Percentiles rank a stretch among this genome's conserved stretches.
Conservation (phyloP, 2,329 filamentous ascomycete species). For the Curvularia lunata region DNA sequence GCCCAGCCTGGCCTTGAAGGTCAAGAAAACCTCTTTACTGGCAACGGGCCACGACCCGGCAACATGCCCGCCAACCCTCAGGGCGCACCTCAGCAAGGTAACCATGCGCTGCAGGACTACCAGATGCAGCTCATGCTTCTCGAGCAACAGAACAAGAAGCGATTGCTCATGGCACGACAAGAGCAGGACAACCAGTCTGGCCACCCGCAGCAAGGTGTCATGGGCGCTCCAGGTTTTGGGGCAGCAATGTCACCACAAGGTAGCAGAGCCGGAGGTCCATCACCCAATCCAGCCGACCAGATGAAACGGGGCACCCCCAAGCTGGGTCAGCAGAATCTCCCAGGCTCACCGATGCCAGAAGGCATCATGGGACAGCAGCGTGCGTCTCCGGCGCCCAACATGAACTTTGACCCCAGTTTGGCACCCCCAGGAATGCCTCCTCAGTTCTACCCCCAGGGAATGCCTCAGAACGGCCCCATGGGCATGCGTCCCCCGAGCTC, state of each 20-base stretch:
- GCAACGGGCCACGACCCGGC: constrained; percentile 40
- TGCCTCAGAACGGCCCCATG: constrained; percentile 53
- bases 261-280: constrained; percentile 71
- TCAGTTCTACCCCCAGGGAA: constrained; percentile 44
- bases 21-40: constrained; percentile 43
- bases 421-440: constrained; percentile 57
- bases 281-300: constrained; percentile 77
- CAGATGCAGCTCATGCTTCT: constrained; percentile 89
- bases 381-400: constrained; percentile 65
- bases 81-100: constrained; percentile 63
- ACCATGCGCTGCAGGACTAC: constrained; percentile 84
- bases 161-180: constrained; percentile 81
- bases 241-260: constrained; percentile 73
- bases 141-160: constrained; percentile 87
- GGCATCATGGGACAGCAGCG: constrained; percentile 68
- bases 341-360: constrained; percentile 71
- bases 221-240: constrained; percentile 62
- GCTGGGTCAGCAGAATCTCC: constrained; percentile 71
- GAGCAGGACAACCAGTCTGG: constrained; percentile 73
- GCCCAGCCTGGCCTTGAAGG: constrained; percentile 63
- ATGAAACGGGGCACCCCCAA: constrained; percentile 81
- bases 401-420: constrained; percentile 56
- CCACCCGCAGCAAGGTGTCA: constrained; percentile 57
- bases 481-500: constrained; percentile 59
- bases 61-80: constrained; percentile 67